Conservation (phyloP, 2,329 filamentous ascomycete genomes). For the Ambrosiella cleistominuta region DNA sequence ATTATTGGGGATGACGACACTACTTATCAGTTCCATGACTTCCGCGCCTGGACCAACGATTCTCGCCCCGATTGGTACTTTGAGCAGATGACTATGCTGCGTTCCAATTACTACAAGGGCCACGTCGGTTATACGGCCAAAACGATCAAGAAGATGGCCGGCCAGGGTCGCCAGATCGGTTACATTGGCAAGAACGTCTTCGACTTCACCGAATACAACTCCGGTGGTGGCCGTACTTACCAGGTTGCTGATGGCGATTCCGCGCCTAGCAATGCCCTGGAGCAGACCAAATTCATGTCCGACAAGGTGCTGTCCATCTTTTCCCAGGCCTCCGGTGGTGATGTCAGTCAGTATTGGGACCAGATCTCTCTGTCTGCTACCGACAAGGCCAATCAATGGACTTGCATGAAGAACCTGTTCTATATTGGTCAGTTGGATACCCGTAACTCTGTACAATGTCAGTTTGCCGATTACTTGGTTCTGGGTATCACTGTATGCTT, state of each 20-base stretch:
- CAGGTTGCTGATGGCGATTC: conserved; percentile 36
- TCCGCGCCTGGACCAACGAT: conserved; percentile 69
- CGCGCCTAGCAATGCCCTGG: conserved; percentile 25
- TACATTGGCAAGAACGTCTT: conserved; percentile 70
- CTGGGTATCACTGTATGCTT: conserved; percentile 70
- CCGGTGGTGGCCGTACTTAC: conserved; percentile 50
- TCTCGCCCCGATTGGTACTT: conserved; percentile 80
- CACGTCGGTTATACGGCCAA: conserved; percentile 65
- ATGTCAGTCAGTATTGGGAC: conserved; percentile 73
- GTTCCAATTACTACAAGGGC: conserved; percentile 67
- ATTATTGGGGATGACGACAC: conserved; percentile 49
- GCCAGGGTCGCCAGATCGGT: conserved; percentile 47
- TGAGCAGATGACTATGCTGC: conserved; percentile 68
- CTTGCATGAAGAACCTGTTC: conserved; percentile 86
- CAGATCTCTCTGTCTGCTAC: conserved; percentile 40
- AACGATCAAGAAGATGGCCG: conserved; percentile 55
- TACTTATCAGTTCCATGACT: conserved; percentile 79
- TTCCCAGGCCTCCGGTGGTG: conserved; percentile 53
- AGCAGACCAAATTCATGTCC: conserved; percentile 67
- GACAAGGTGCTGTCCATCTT: conserved; percentile 58
- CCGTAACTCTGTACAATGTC: conserved; percentile 65
- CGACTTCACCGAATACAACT: conserved; percentile 69
- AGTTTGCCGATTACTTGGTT: conserved; percentile 79
- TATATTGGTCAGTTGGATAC: conserved; percentile 87
- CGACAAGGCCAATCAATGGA: conserved; percentile 50